These are phyloP conservation scores for Saccharomyces hybrid DNA, from an alignment of 1,139 yeast genomes.

Conservation along the genomic window DNA sequence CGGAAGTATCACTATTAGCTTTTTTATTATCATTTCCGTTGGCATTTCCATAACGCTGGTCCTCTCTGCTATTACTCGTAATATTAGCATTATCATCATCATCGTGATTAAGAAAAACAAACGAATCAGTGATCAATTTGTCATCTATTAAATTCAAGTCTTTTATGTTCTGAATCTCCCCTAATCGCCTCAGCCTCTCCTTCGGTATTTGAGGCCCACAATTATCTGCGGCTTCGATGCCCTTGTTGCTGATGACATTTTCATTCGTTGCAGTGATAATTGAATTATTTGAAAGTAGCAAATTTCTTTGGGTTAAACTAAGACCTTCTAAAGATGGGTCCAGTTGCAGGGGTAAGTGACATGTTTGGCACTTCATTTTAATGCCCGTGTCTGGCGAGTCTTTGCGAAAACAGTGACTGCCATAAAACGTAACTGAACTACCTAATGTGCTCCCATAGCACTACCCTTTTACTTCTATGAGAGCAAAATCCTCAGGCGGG, in stretches of 20 bases:
- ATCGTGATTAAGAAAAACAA: slow-evolving; percentile 23
- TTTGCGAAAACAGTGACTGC: not conserved
- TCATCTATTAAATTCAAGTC: slow-evolving; percentile 12
- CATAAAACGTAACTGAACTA: not conserved
- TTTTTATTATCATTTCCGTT: slow-evolving; percentile 14
- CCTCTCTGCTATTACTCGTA: slow-evolving; percentile 5
- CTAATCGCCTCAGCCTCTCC: slow-evolving; percentile 32
- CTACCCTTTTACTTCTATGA: slow-evolving; percentile 3
- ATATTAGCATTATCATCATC: slow-evolving; percentile 8
- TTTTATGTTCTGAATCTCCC: slow-evolving; percentile 19
- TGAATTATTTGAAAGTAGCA: slow-evolving; percentile 30
- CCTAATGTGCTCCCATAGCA: not conserved
- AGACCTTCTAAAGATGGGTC: slow-evolving; percentile 48
- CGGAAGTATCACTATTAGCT: slow-evolving; percentile 6
- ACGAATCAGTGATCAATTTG: slow-evolving; percentile 19
- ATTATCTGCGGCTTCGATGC: slow-evolving; percentile 11
- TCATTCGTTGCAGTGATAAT: slow-evolving; percentile 23
- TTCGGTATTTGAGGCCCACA: slow-evolving; percentile 27
- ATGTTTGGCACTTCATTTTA: slow-evolving; percentile 42
- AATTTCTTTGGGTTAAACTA: slow-evolving; percentile 45
- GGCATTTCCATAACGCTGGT: slow-evolving; percentile 6
- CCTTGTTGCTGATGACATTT: slow-evolving; percentile 16
- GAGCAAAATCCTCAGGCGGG: not conserved
- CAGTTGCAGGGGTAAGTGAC: slow-evolving; percentile 49
- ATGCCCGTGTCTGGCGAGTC: not conserved